Evolutionary conservation across 148 eudicot species (phyloP), one percentile per base, ranked within the genome.

Genomic region (Rhododendron vialii): DNA sequence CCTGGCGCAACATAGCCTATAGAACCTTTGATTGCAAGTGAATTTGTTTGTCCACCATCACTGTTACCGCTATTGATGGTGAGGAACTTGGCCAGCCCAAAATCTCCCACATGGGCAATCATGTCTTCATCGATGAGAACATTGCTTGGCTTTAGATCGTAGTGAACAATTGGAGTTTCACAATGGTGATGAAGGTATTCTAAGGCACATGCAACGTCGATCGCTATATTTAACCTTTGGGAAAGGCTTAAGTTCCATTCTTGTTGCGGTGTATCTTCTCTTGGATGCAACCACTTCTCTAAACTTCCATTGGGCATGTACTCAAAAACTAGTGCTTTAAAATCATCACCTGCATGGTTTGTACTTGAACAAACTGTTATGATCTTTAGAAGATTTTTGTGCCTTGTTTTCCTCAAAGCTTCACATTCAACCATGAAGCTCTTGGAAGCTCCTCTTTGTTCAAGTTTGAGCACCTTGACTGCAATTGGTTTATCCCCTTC

Each of bases 391-490:
- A 82, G 75, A 63, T 82, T 82, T 41, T 20, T 33, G 20, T 63
- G 84, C 18, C 84, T 59, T 4, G 41, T 69, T 4, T 45, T 83
- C 28, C 43, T 65, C 3, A 83, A 17, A 14, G 76, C 76, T 82
- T 82, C 51, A 38, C 84, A 82, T 82, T 63, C 76, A 7, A 36
- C 53, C 14, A 63, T 13, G 53, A 69, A 69, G 61, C 77, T 65
- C 78, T n/a, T 83, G 3, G 78, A 69, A 65, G 85, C 78, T 65
- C 78, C 85, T 22, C 7, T 14, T 4, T n/a, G 17, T 5, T 83
- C 78, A 45, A 67, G 85, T 26, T 83, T 83, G 41, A 83, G 55
- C 38, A 83, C 78, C 85, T 83, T 67, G 14, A 83, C 57, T 43
- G 59, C 85, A 26, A 83, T 24, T 15, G 57, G n/a, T 9, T 43